These are phyloP conservation scores for Bathelium albidoporum DNA, from an alignment of 495 filamentous ascomycete genomes.

Conservation along the genomic window DNA sequence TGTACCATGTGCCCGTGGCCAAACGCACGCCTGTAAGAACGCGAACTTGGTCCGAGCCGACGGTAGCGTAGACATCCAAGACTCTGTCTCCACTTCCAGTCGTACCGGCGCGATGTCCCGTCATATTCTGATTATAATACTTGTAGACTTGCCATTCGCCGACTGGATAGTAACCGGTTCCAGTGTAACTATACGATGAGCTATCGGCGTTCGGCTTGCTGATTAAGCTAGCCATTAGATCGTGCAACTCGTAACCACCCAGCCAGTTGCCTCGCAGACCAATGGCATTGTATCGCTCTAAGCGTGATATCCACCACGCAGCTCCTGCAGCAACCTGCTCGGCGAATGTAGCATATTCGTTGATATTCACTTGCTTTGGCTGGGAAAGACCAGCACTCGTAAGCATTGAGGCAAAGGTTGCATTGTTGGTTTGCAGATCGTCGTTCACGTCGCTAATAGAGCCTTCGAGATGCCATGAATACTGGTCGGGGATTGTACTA, in stretches of 20 bases:
- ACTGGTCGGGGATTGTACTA: slow-evolving; percentile 31
- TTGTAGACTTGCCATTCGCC: slow-evolving; percentile 37
- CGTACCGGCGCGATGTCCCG: slow-evolving; percentile 29
- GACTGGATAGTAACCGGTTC: slow-evolving; percentile 25
- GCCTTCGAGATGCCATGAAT: slow-evolving; percentile 29
- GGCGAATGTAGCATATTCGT: slow-evolving; percentile 33
- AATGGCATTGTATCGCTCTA: slow-evolving; percentile 32
- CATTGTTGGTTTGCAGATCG: slow-evolving; percentile 24
- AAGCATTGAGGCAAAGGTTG: background rate
- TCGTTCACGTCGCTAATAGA: slow-evolving; percentile 11
- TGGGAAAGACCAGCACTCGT: background rate
- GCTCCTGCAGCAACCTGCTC: slow-evolving; percentile 33
- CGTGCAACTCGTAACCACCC: slow-evolving; percentile 27
- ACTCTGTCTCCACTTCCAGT: slow-evolving; percentile 23
- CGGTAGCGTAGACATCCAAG: slow-evolving; percentile 32
- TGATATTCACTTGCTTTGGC: slow-evolving; percentile 31
- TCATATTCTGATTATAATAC: slow-evolving; percentile 36
- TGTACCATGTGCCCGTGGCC: slow-evolving; percentile 27
- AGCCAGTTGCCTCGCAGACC: slow-evolving; percentile 38
- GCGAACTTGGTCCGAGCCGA: slow-evolving; percentile 21
- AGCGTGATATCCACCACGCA: slow-evolving; percentile 33
- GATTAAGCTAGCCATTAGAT: slow-evolving; percentile 30
- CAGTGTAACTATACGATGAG: slow-evolving; percentile 17
- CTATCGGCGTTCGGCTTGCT: slow-evolving; percentile 22
- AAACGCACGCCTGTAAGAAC: slow-evolving; percentile 29